phyloP scores from a whole-genome alignment of 2,329 filamentous ascomycete genomes.

The Alternaria atra region DNA sequence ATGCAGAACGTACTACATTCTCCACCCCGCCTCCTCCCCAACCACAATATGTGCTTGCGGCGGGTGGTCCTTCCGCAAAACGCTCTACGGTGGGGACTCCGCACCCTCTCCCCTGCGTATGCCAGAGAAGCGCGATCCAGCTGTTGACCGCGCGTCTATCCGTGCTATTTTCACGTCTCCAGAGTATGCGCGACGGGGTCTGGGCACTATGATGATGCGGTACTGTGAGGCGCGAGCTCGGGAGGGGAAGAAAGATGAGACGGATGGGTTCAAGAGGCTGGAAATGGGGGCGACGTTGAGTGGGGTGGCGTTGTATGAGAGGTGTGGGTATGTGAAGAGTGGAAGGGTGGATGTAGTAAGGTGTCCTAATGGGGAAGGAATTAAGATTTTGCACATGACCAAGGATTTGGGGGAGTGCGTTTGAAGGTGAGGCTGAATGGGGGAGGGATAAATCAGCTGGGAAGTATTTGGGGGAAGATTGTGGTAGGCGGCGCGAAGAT shows the following conservation, averaged over 20 bases:
- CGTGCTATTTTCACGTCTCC: constrained; percentile 50
- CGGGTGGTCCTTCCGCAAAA: constrained; percentile 49
- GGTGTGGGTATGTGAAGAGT: constrained; percentile 47
- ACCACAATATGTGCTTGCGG: constrained; percentile 44
- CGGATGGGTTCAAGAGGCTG: constrained; percentile 37
- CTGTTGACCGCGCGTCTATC: constrained; percentile 43
- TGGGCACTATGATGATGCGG: constrained; percentile 52
- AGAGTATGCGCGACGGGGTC: constrained; percentile 35
- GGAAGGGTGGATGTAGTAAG: constrained; percentile 43
- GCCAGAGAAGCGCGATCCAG: constrained; percentile 42
- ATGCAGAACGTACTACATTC: constrained; percentile 45
- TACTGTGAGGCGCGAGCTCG: constrained; percentile 43
- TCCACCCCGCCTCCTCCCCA: constrained; percentile 34
- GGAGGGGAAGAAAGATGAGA: constrained; percentile 22
- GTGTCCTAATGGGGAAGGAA: constrained; percentile 47
- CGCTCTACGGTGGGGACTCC: constrained; percentile 46
- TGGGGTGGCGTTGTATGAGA: constrained; percentile 47
- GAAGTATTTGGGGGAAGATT: not conserved
- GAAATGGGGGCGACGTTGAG: constrained; percentile 51
- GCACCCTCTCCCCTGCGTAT: constrained; percentile 42
- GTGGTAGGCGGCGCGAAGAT: not conserved
- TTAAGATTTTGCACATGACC: constrained; percentile 46
- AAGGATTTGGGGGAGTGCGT: constrained; percentile 35
- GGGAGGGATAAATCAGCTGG: not conserved
- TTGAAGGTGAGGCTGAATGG: not conserved